Base-by-base conservation (phyloP, 148 eudicot genomes). In the Silene latifolia region DNA sequence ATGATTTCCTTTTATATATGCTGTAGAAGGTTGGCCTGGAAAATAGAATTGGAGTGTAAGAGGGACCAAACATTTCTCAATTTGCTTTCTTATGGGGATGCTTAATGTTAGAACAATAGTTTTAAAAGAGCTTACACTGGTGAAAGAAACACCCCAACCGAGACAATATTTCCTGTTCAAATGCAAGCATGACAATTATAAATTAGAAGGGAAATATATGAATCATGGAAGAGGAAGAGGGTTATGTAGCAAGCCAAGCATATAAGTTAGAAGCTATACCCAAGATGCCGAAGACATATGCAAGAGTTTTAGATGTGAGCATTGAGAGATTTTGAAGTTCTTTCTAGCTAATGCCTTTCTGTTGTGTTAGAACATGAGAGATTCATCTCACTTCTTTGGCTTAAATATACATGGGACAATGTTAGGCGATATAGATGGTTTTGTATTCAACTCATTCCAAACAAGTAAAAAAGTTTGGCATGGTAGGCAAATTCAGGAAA, bases 1-100 rank as follows among this genome's bases (percentile, higher is more conserved):
- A 87, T 67, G 88, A 80, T 84, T 82, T 85, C 58, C 73, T 83
- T 76, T 74, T 82, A 78, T 71, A 80, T 35, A 89, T 87, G 57
- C 75, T 80, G 82, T 83, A 82, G 73, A 89, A 89, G 6, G 93
- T 89, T 66, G 93, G 87, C 83, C 93, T 89, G 78, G 58, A 32
- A 71, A 46, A 63, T n/a, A 62, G 27, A n/a, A 67, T 54, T 25
- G 59, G n/a, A 67, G 56, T 10, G 70, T 79, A 61, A 51, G 56
- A 57, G 47, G 21, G 72, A 44, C 18, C 4, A 17, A 5, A 66
- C 6, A 32, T 15, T 32, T 65, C 11, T 35, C 20, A 32, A 12
- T 64, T 32, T 11, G 6, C 18, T 29, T 32, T 15, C 25, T 62
- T 19, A 0, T 10, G 27, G 42, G 14, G 63, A 9, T 60, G 63